A percentile compares a stretch with the other conserved stretches of the same genome.
These are phyloP conservation scores for Umbilicaria muhlenbergii DNA, from an alignment of 495 filamentous ascomycete species.

Conservation along the genomic window DNA sequence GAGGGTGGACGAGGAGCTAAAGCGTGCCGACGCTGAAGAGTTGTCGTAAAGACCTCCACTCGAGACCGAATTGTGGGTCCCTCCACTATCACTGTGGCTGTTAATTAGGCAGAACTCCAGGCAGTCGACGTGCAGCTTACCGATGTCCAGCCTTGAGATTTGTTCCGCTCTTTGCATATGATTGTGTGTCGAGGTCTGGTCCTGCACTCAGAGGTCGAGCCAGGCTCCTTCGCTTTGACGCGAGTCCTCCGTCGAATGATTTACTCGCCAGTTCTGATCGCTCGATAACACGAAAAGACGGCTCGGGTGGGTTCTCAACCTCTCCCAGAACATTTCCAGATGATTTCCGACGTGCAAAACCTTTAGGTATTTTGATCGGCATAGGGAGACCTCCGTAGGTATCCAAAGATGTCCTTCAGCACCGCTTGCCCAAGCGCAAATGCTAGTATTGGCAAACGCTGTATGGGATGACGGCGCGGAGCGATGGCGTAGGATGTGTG, in stretches of 20 bases:
- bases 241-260: conserved; percentile 34
- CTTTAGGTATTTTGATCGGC: conserved; percentile 56
- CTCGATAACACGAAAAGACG: conserved; percentile 47
- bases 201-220: conserved; percentile 25
- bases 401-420: too few species aligned
- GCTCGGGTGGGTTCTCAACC: conserved; percentile 26
- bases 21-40: conserved; percentile 43
- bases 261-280: conserved; percentile 28
- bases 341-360: conserved; percentile 51
- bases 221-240: conserved; percentile 25
- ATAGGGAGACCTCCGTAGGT: conserved; percentile 22
- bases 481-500: too few species aligned
- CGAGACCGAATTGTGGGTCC: conserved; percentile 45
- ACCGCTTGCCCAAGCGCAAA: too few species aligned
- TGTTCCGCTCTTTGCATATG: conserved; percentile 22
- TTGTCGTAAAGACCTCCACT: conserved; percentile 40
- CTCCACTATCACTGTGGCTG: conserved; percentile 40
- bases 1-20: conserved; percentile 58
- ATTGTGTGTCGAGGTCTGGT: conserved; percentile 36
- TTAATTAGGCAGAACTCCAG: conserved; percentile 18
- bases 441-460: too few species aligned
- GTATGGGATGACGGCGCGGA: too few species aligned
- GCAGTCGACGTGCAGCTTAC: conserved; percentile 18
- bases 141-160: conserved; percentile 20
- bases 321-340: conserved; percentile 48